Conservation (phyloP, 805 yeast species). For the Aciculoconidium aculeatum region DNA sequence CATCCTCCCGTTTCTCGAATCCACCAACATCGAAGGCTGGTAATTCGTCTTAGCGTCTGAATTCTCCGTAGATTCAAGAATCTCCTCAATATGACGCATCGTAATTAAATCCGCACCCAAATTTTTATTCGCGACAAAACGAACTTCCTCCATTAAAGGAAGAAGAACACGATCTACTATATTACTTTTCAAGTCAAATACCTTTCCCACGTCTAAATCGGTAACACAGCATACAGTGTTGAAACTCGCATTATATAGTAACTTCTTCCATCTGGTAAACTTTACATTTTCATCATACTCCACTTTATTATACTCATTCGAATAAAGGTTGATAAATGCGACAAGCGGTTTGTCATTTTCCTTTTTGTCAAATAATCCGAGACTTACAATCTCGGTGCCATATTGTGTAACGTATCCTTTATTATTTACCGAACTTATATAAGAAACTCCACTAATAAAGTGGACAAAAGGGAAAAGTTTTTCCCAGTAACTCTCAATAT, state of each 20-base stretch:
- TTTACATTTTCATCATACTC: slow-evolving; percentile 40
- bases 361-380: slow-evolving; percentile 27
- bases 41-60: slow-evolving; percentile 52
- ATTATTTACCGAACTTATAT: slow-evolving; percentile 26
- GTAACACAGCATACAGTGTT: slow-evolving; percentile 60
- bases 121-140: slow-evolving; percentile 12
- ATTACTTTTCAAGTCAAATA: slow-evolving; percentile 22
- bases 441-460: slow-evolving; percentile 29
- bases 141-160: slow-evolving; percentile 19
- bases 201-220: slow-evolving; percentile 53
- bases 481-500: slow-evolving; percentile 19
- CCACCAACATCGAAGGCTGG: slow-evolving; percentile 71
- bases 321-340: slow-evolving; percentile 39
- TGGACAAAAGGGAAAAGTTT: slow-evolving; percentile 9
- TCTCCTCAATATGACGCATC: slow-evolving; percentile 7
- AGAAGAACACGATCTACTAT: slow-evolving; percentile 8
- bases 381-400: slow-evolving; percentile 18
- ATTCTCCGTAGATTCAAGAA: slow-evolving; percentile 11
- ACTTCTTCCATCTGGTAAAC: slow-evolving; percentile 57
- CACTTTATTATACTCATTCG: slow-evolving; percentile 37
- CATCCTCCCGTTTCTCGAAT: slow-evolving; percentile 56
- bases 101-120: no score
- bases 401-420: slow-evolving; percentile 21
- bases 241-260: slow-evolving; percentile 63
- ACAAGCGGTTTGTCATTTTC: slow-evolving; percentile 26